phyloP scores from a whole-genome alignment of 257 asterid genomes.

The Linderniella brevidens region DNA sequence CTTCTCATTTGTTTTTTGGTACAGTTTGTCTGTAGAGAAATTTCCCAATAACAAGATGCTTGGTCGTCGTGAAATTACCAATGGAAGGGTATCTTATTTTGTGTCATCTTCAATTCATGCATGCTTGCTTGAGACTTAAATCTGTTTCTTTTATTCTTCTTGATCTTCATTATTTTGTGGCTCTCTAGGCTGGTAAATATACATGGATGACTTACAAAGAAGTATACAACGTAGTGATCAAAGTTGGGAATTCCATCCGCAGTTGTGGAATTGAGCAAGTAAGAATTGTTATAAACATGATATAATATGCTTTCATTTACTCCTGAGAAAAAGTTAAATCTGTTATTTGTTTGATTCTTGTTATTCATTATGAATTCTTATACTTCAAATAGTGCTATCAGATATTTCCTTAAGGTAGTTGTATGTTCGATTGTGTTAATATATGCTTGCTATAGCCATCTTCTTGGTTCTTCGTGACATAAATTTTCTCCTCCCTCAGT shows the following conservation, averaged over 20 bases:
- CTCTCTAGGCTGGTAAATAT: slow-evolving; percentile 64
- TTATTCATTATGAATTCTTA: too few species aligned
- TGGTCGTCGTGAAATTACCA: slow-evolving; percentile 59
- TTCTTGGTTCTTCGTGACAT: too few species aligned
- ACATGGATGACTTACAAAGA: slow-evolving; percentile 82
- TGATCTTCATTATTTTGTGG: neutral
- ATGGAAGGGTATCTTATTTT: slow-evolving; percentile 52
- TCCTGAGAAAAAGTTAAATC: too few species aligned
- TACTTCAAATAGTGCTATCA: too few species aligned
- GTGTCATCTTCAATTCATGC: neutral
- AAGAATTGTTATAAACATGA: slow-evolving; percentile 13
- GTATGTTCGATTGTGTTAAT: too few species aligned
- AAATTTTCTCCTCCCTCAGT: too few species aligned
- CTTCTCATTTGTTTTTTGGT: slow-evolving; percentile 9
- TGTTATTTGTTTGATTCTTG: too few species aligned
- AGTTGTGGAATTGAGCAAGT: slow-evolving; percentile 57
- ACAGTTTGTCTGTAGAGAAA: slow-evolving; percentile 72
- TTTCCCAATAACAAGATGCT: slow-evolving; percentile 80
- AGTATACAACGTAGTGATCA: slow-evolving; percentile 53
- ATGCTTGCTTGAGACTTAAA: neutral
- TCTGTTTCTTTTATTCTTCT: slow-evolving; percentile 1
- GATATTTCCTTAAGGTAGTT: too few species aligned
- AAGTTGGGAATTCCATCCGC: slow-evolving; percentile 84
- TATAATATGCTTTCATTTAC: too few species aligned
- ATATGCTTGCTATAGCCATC: too few species aligned